Evolutionary conservation across 768 basidiomycete genomes (phyloP), one percentile per base, ranked within the genome.

Genomic region (Tricholoma flavovirens): DNA sequence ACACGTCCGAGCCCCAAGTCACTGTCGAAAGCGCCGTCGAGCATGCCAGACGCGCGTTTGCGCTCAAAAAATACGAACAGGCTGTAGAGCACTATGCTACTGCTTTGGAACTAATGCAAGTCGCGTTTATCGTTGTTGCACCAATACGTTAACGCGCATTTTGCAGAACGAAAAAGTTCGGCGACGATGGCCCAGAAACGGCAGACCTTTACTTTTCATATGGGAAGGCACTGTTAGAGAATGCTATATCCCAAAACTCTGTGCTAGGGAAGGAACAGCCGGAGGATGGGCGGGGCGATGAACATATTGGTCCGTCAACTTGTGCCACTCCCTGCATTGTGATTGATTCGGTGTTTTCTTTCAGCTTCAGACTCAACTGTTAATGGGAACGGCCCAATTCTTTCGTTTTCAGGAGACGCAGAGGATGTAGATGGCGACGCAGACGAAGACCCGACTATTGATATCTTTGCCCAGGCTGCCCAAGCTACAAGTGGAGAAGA

Each of bases 181-280:
- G 85, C 35, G 94, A 98, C 49, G 79, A 93, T 64, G 83, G 88
- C 21, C 86, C 88, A 0, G 86, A 90, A 65, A 86, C 81, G 53
- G 96, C 93, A 7, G 93, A 98, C 64, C 68, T 96, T 19, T 90
- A 98, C 58, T 87, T 96, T 56, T 78, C 82, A 3, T 99, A 98
- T 66, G 97, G 97, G 12, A 93, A 89, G 69, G 93, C 97, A 4
- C 73, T 98, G 40, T 78, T 97, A 54, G 93, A 94, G 73, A 93
- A 96, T 65, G 96, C 94, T 5, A 90, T 98, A 57, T 72, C 83
- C 4, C 88, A 93, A 65, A 87, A 75, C 56, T 83, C 86, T 0
- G 96, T 98, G n/a, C 72, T 99, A 55, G 94, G 93, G 1, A 93
- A 93, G 66, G 91, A 93, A 36, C 87, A 90, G 61, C 74, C 79